phyloP scores from a whole-genome alignment of 768 basidiomycete species.

The Podaxis sp. region DNA sequence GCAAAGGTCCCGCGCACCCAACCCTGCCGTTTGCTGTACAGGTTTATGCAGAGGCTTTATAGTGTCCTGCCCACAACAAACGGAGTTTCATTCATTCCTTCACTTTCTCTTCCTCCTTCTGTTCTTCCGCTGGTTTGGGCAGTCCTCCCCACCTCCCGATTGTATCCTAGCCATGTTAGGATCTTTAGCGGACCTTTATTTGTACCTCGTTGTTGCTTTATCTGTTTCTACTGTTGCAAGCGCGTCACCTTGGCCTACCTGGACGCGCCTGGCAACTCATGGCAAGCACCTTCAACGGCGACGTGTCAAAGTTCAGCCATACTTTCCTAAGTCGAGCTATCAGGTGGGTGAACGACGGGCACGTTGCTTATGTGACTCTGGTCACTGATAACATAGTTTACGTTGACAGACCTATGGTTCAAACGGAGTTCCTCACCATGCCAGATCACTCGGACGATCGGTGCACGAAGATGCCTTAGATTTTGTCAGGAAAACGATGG shows the following conservation, averaged over 20 bases:
- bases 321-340: conserved; percentile 19
- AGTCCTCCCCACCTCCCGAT: not conserved
- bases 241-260: conserved; percentile 17
- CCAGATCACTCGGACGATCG: not conserved
- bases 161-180: not conserved
- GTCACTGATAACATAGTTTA: not conserved
- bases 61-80: not conserved
- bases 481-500: not conserved
- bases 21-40: not conserved
- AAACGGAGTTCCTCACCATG: not conserved
- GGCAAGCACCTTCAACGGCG: conserved; percentile 17
- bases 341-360: conserved; percentile 15
- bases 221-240: conserved; percentile 1
- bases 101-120: not conserved
- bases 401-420: not conserved
- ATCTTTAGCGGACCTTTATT: not conserved
- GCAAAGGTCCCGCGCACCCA: not conserved
- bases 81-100: not conserved
- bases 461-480: conserved; percentile 1
- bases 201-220: not conserved
- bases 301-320: conserved; percentile 19
- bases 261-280: conserved; percentile 18
- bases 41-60: not conserved
- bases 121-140: not conserved
- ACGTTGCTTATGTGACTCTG: not conserved